Conservation (phyloP, 2,329 filamentous ascomycete genomes). For the Sordariomycetes sp. region DNA sequence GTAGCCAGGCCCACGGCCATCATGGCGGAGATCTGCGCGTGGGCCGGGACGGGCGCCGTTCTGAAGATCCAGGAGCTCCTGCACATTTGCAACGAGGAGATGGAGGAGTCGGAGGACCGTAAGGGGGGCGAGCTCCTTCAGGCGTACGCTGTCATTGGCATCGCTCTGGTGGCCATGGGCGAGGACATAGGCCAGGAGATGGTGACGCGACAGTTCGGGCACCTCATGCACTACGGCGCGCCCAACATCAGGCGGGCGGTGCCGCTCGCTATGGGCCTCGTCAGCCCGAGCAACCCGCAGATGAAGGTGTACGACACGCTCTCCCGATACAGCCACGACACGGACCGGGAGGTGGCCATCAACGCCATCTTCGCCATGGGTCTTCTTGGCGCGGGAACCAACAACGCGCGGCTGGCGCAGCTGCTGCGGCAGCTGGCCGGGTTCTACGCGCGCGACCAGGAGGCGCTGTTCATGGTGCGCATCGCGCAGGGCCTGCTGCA, state of each 20-base stretch:
- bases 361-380: conserved; percentile 99
- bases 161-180: conserved; percentile 92
- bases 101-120: conserved; percentile 89
- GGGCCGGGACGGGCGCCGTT: conserved; percentile 94
- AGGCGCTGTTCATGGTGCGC: conserved; percentile 96
- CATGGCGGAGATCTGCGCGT: conserved; percentile 90
- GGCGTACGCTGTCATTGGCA: conserved; percentile 87
- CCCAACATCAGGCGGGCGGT: conserved; percentile 94
- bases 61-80: conserved; percentile 94
- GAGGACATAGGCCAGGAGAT: conserved; percentile 98
- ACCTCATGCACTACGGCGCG: conserved; percentile 98
- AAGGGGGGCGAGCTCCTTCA: conserved; percentile 92
- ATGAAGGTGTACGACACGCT: conserved; percentile 99
- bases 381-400: conserved; percentile 88
- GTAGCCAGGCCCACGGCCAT: conserved; percentile 95
- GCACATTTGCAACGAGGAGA: conserved; percentile 95
- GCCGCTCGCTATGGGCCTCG: conserved; percentile 87
- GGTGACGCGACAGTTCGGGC: conserved; percentile 93
- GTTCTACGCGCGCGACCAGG: conserved; percentile 95
- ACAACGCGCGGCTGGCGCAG: conserved; percentile 93
- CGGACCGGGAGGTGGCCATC: conserved; percentile 93
- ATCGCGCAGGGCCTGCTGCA: conserved; percentile 95
- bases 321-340: conserved; percentile 96
- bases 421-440: conserved; percentile 87
- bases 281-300: conserved; percentile 95